These are phyloP conservation scores for Geotrichum macrosporum DNA, from an alignment of 1,139 yeast genomes.

Conservation along the genomic window DNA sequence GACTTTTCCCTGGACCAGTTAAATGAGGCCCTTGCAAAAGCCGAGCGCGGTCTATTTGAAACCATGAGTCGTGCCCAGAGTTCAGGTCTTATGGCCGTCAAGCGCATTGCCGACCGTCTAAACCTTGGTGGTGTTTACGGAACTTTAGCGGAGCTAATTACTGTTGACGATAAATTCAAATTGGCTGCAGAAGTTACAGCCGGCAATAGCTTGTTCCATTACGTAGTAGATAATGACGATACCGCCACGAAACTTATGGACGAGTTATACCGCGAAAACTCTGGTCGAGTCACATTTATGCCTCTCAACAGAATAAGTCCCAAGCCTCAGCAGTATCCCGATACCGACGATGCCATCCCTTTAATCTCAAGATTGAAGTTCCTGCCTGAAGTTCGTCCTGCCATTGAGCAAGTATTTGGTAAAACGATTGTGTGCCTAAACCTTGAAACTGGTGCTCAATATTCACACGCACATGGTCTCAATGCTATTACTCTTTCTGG, in stretches of 20 bases:
- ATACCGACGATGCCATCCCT: constrained; percentile 55
- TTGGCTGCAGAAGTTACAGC: constrained; percentile 86
- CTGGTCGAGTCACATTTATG: constrained; percentile 86
- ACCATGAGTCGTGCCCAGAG: constrained; percentile 56
- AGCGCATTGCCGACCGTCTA: constrained; percentile 48
- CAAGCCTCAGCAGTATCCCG: constrained; percentile 48
- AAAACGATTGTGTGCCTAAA: constrained; percentile 72
- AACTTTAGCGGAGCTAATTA: constrained; percentile 75
- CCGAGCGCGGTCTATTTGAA: constrained; percentile 58
- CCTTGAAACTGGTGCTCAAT: constrained; percentile 62
- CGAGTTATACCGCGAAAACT: constrained; percentile 62
- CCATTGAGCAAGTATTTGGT: constrained; percentile 77
- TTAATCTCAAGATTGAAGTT: constrained; percentile 66
- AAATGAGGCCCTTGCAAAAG: constrained; percentile 51
- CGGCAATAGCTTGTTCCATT: constrained; percentile 78
- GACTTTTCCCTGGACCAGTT: constrained; percentile 55
- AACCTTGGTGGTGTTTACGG: constrained; percentile 70
- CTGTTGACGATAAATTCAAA: constrained; percentile 76
- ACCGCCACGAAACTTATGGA: constrained; percentile 79
- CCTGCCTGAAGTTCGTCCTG: constrained; percentile 49
- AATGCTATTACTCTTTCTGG: constrained; percentile 89
- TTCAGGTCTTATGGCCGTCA: constrained; percentile 65
- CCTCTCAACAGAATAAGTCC: constrained; percentile 71
- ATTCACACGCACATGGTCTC: constrained; percentile 58
- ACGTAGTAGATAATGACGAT: constrained; percentile 82